Conservation (phyloP, 164 flowering plant species). For the Brasenia schreberi region DNA sequence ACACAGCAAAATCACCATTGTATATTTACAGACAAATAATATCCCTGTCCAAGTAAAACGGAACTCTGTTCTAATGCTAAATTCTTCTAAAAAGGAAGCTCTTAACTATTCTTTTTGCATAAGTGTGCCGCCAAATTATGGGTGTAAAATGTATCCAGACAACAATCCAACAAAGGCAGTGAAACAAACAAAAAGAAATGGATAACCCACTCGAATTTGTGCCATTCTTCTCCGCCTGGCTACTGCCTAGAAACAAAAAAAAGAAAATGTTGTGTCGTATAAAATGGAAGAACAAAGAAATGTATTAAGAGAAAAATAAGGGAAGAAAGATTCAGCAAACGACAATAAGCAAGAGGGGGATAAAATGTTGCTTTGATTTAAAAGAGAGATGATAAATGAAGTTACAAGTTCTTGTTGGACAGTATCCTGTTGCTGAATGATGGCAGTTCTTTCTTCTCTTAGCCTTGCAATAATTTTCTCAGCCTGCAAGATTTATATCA, state of each 20-base stretch:
- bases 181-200: conserved; percentile 56
- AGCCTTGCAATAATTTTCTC: conserved; percentile 37
- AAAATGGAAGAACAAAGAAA: neutral
- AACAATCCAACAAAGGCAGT: conserved; percentile 41
- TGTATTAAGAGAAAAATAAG: neutral
- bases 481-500: conserved; percentile 30
- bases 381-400: neutral
- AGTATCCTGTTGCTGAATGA: conserved; percentile 26
- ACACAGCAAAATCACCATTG: neutral
- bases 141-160: conserved; percentile 30
- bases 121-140: neutral
- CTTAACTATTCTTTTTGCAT: neutral
- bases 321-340: neutral
- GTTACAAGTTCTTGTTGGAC: conserved; percentile 39
- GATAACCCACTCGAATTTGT: conserved; percentile 53
- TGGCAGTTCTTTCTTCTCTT: conserved; percentile 35
- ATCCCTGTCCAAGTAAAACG: neutral
- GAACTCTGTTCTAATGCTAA: neutral
- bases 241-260: conserved; percentile 25
- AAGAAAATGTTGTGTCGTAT: neutral
- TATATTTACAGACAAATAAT: neutral
- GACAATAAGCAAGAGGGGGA: neutral
- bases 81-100: neutral
- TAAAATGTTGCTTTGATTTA: neutral
- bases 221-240: conserved; percentile 17